phyloP scores from a whole-genome alignment of 2,329 filamentous ascomycete genomes.

The Verticillium tricorpus region DNA sequence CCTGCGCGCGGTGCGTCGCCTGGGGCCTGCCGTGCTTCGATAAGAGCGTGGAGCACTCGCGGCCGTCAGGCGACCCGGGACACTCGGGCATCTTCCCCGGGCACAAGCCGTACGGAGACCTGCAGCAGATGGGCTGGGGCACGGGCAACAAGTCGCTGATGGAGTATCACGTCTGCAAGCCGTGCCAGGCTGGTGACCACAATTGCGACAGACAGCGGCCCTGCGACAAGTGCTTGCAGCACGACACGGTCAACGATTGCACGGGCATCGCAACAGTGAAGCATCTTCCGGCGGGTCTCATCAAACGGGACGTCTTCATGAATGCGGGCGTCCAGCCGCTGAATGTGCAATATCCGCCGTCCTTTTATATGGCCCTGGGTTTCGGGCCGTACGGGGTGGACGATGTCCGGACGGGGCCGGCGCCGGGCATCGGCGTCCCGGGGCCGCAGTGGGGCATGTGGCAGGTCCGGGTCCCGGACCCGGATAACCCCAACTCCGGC shows the following conservation, averaged over 20 bases:
- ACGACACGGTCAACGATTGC: constrained; percentile 8
- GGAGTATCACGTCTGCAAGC: constrained; percentile 4
- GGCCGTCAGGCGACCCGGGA: background rate
- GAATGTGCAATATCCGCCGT: background rate
- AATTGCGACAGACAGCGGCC: constrained; percentile 31
- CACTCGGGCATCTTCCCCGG: background rate
- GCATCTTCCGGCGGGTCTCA: background rate
- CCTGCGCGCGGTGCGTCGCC: constrained; percentile 9
- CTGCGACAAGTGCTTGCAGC: constrained; percentile 27
- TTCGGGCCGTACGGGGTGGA: constrained; percentile 23
- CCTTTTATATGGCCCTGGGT: constrained; percentile 29
- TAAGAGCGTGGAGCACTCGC: background rate
- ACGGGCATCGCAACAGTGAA: constrained; percentile 3
- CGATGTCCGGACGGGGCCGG: constrained; percentile 8
- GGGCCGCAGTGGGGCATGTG: constrained; percentile 6
- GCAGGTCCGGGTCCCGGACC: background rate
- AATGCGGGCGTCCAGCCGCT: background rate
- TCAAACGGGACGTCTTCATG: background rate
- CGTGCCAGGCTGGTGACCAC: constrained; percentile 1
- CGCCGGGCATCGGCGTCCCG: constrained; percentile 1
- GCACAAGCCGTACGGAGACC: constrained; percentile 3
- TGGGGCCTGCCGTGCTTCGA: constrained; percentile 11
- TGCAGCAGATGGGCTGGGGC: constrained; percentile 7
- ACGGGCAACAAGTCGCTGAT: background rate
- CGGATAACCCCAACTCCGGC: background rate